Evolutionary conservation across 257 asterid species (phyloP).

Genomic region (Galeopsis tetrahit): DNA sequence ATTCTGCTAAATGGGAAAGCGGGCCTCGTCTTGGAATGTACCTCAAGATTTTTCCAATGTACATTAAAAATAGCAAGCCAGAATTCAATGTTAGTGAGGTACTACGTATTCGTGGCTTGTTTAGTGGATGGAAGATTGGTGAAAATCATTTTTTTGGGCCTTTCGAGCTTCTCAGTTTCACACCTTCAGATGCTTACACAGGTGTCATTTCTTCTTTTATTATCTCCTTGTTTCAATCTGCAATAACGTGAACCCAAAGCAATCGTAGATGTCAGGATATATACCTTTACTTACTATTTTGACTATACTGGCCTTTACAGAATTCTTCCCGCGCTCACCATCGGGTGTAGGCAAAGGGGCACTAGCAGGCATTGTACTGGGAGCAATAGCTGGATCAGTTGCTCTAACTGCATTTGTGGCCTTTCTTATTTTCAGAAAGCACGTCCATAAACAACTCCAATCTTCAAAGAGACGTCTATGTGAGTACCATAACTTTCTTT

Average conservation of each 20-base stretch:
- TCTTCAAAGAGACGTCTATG: conserved; percentile 59
- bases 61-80: conserved; percentile 29
- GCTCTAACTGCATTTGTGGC: conserved; percentile 62
- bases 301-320: conserved; percentile 30
- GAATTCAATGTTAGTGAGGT: conserved; percentile 64
- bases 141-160: conserved; percentile 78
- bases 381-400: conserved; percentile 74
- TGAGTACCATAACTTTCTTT: conserved; percentile 48
- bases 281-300: too few relatives aligned
- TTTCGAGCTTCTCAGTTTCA: conserved; percentile 81
- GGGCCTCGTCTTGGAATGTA: conserved; percentile 81
- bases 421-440: conserved; percentile 58
- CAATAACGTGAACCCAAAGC: background rate
- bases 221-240: background rate
- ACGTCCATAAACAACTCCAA: conserved; percentile 43
- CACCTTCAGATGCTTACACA: conserved; percentile 65
- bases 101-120: conserved; percentile 56
- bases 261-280: too few relatives aligned
- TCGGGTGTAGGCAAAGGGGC: conserved; percentile 82
- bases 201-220: conserved; percentile 46
- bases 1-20: conserved; percentile 59
- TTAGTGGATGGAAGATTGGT: conserved; percentile 72
- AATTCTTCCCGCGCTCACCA: conserved; percentile 40
- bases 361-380: conserved; percentile 73
- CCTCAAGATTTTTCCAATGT: conserved; percentile 69